These are phyloP conservation scores for Elaeis guineensis DNA, from an alignment of 176 grass and related monocot genomes.

Conservation along the genomic window DNA sequence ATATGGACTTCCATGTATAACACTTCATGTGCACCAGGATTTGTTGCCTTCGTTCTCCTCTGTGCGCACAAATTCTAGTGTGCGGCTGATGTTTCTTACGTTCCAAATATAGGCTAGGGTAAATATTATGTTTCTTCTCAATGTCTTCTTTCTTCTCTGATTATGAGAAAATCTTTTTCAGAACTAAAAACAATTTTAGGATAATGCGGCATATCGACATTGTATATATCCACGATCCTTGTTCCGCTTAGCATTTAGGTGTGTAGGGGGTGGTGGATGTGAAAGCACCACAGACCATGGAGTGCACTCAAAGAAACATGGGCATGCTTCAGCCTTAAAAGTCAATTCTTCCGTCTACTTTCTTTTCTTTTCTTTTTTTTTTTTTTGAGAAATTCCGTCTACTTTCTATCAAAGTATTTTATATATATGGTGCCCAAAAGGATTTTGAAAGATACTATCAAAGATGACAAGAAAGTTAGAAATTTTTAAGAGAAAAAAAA, in stretches of 20 bases:
- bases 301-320: slow-evolving; percentile 95
- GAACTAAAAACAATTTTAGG: no score
- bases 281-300: slow-evolving; percentile 35
- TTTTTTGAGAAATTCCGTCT: neutral
- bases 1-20: no score
- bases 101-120: no score
- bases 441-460: neutral
- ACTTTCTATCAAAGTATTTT: slow-evolving; percentile 3
- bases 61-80: no score
- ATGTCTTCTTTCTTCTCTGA: no score
- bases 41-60: no score
- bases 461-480: neutral
- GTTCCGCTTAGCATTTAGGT: neutral
- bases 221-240: neutral
- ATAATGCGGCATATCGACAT: no score
- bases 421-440: neutral
- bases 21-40: no score
- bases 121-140: no score
- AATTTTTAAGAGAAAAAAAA: neutral
- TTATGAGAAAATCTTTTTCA: no score
- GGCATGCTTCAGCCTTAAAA: slow-evolving; percentile 38
- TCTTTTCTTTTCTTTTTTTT: neutral
- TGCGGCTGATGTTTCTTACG: no score
- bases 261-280: slow-evolving; percentile 32
- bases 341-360: slow-evolving; percentile 15